A percentile compares a stretch with the other conserved stretches of the same genome.
phyloP scores from a whole-genome alignment of 2,329 filamentous ascomycete genomes.

The Gliomastix tumulicola region DNA sequence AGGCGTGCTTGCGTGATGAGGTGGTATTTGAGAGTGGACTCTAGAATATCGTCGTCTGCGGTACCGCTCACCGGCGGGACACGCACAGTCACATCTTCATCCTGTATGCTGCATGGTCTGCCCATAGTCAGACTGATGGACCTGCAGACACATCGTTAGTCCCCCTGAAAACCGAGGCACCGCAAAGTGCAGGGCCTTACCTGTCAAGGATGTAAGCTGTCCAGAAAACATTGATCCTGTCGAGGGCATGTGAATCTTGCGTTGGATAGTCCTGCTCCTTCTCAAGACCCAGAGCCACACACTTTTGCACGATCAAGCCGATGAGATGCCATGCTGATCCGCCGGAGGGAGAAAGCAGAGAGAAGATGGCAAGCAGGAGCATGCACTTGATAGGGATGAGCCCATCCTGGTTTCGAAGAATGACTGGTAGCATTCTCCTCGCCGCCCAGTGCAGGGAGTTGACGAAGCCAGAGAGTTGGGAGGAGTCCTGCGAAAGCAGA shows the following conservation, averaged over 20 bases:
- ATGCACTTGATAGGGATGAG: background rate
- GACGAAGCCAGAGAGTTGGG: background rate
- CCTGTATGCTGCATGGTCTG: background rate
- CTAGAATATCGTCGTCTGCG: too few relatives aligned
- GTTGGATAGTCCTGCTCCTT: background rate
- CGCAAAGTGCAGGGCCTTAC: background rate
- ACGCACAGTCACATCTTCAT: background rate
- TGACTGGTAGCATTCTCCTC: background rate
- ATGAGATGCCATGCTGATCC: background rate
- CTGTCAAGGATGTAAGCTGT: background rate
- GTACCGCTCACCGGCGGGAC: too few relatives aligned
- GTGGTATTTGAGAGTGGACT: too few relatives aligned
- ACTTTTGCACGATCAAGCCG: background rate
- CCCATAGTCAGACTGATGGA: background rate
- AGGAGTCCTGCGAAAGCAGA: background rate
- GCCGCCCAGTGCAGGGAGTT: background rate
- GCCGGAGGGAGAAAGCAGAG: background rate
- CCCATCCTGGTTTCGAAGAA: background rate
- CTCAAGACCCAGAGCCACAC: too few relatives aligned
- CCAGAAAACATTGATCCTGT: background rate
- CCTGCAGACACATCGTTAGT: background rate
- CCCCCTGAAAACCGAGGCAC: background rate
- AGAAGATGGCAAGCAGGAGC: background rate
- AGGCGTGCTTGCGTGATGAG: too few relatives aligned
- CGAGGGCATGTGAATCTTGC: background rate